Base-by-base conservation (phyloP, 1,284 basidiomycete species). In the Heimioporus retisporus region DNA sequence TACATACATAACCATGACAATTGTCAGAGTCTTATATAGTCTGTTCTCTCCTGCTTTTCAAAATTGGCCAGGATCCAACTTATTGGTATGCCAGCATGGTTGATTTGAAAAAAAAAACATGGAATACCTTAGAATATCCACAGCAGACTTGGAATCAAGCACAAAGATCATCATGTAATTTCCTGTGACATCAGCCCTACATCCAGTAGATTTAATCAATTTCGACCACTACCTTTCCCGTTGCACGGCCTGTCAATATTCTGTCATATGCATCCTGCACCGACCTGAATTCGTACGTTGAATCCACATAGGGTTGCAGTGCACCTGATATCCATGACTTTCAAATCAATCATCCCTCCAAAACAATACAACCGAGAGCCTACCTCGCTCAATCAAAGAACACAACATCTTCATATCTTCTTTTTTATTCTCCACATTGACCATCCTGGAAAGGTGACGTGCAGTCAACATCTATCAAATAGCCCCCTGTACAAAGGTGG, bases 171-270 rank as follows among this genome's bases (percentile, higher is more conserved):
- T 28, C 28, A 3, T 28, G 28, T 28, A 5, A 28, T 28, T 28
- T 28, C 28, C 28, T 28, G 28, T 28, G 28, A 28, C 28, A 28
- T 28, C 5, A 5, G 5, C 42, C 16, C 19, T 7, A 48, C 46
- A 48, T 48, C n/a, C 14, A 21, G n/a, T 28, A 28, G n/a, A 48
- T n/a, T 68, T 65, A 74, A 55, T 84, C 82, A 16, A 90, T 78
- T 66, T 82, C 85, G 18, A 90, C 79, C 3, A 88, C 78, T 3
- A 94, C 83, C 76, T 93, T 93, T 1, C 92, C 93, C 19, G 80
- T 85, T 4, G 90, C 88, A 55, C 85, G 82, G 7, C 81, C 77
- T 6, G 83, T 84, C 80, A 87, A 81, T n/a, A 92, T 72, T 58
- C 83, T 82, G 44, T 88, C 86, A 69, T 90, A 94, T 6, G 90